A percentile compares a stretch with the other conserved stretches of the same genome.
Conservation (phyloP, 768 basidiomycete species). For the Steccherinum ochraceum region DNA sequence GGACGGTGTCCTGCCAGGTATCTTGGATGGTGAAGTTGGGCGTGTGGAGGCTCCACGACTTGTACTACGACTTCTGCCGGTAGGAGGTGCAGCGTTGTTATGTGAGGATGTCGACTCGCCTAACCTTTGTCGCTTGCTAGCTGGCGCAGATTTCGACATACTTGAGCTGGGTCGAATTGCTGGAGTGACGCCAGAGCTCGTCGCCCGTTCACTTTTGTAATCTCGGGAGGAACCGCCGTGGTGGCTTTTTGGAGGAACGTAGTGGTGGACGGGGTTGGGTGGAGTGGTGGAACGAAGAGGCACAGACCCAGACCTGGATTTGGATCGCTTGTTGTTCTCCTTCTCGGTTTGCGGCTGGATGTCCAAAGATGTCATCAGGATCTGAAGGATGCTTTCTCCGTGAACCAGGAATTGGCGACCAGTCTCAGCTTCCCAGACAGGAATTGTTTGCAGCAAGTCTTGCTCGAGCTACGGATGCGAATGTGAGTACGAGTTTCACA, state of each 20-base stretch:
- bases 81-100: constrained; percentile 8
- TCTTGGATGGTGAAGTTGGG: constrained; percentile 45
- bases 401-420: constrained; percentile 77
- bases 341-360: constrained; percentile 62
- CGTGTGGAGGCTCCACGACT: constrained; percentile 23
- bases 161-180: constrained; percentile 52
- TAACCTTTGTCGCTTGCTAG: constrained; percentile 56
- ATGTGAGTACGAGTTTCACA: background rate
- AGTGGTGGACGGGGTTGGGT: constrained; percentile 23
- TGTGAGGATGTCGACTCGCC: constrained; percentile 30
- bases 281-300: constrained; percentile 61
- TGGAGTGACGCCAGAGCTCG: constrained; percentile 46
- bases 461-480: constrained; percentile 72
- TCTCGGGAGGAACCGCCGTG: background rate
- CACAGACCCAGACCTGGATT: constrained; percentile 44
- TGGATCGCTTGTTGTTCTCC: constrained; percentile 47
- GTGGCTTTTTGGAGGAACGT: constrained; percentile 18
- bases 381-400: constrained; percentile 73
- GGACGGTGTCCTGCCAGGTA: constrained; percentile 30
- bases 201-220: background rate
- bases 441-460: constrained; percentile 72
- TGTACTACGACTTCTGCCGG: constrained; percentile 6
- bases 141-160: constrained; percentile 41
- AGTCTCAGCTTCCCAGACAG: constrained; percentile 79
- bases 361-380: constrained; percentile 50